These are phyloP conservation scores for Fomitopsis betulina DNA, from an alignment of 1,284 basidiomycete species.

Conservation along the genomic window DNA sequence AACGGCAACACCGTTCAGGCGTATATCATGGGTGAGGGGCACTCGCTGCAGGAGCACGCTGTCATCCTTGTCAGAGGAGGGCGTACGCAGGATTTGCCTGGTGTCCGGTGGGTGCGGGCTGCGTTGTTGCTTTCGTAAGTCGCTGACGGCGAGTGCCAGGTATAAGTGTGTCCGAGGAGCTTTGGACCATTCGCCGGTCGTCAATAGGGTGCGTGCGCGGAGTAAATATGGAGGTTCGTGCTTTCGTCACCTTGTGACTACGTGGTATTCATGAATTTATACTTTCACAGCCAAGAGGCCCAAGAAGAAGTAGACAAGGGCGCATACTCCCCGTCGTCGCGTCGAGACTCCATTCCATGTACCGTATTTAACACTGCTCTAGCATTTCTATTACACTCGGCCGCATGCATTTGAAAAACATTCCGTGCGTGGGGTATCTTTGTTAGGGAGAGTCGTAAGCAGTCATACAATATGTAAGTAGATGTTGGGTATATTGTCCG, in stretches of 20 bases:
- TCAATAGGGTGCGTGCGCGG: constrained; percentile 75
- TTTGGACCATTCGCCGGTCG: constrained; percentile 89
- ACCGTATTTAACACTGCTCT: not conserved
- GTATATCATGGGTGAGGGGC: constrained; percentile 97
- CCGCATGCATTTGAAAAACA: not conserved
- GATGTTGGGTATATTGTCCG: too few species aligned
- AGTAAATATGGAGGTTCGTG: constrained; percentile 92
- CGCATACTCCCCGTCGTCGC: not conserved
- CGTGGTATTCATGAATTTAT: not conserved
- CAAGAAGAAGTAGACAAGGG: constrained; percentile 51
- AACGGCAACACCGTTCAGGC: constrained; percentile 90
- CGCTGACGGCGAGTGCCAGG: constrained; percentile 38
- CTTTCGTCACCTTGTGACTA: too few species aligned
- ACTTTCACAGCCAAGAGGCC: constrained; percentile 78
- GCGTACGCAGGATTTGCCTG: constrained; percentile 94
- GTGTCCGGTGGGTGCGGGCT: constrained; percentile 72
- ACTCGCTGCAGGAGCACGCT: constrained; percentile 97
- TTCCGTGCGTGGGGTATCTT: not conserved
- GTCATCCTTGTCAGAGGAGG: constrained; percentile 95
- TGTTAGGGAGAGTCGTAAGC: not conserved
- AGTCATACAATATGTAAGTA: too few species aligned
- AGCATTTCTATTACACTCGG: not conserved
- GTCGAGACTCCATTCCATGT: not conserved
- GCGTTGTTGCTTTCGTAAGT: not conserved
- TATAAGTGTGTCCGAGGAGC: constrained; percentile 96